Evolutionary conservation across 495 filamentous ascomycete species (phyloP).

Genomic region (Penicillium manginii): DNA sequence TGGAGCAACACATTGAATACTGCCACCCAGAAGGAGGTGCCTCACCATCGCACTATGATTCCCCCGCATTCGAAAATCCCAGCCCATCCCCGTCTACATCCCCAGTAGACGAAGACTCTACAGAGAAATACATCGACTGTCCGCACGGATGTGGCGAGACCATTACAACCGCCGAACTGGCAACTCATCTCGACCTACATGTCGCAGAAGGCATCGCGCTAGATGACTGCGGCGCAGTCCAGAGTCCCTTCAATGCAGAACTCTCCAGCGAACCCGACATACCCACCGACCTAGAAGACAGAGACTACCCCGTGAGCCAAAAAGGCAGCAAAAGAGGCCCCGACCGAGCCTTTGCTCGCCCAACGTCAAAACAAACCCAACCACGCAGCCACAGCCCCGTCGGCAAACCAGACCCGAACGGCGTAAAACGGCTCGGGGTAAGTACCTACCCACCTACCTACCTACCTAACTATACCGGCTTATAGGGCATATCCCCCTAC

Average conservation of each 20-base stretch:
- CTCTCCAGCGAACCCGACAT: constrained; percentile 3
- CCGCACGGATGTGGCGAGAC: constrained; percentile 75
- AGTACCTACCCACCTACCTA: neutral
- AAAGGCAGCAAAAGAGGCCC: constrained; percentile 21
- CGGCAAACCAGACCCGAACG: constrained; percentile 13
- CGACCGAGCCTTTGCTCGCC: constrained; percentile 17
- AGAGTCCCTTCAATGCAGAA: neutral
- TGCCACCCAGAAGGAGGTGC: constrained; percentile 53
- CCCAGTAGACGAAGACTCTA: constrained; percentile 34
- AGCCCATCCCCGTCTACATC: constrained; percentile 2
- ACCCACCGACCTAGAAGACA: constrained; percentile 18
- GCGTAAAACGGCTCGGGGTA: constrained; percentile 49
- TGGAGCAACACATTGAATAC: constrained; percentile 60
- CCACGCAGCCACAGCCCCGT: constrained; percentile 16
- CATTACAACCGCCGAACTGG: constrained; percentile 61
- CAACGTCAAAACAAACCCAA: constrained; percentile 15
- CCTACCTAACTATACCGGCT: neutral
- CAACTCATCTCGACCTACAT: constrained; percentile 78
- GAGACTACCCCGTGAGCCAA: constrained; percentile 3
- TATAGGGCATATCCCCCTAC: neutral
- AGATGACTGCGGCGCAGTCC: constrained; percentile 39
- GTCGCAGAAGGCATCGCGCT: constrained; percentile 57
- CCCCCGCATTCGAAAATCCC: neutral
- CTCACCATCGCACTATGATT: constrained; percentile 9
- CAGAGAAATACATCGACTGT: constrained; percentile 62